Evolutionary conservation across 2,329 filamentous ascomycete species (phyloP).

Genomic region (Hansfordia pulvinata): DNA sequence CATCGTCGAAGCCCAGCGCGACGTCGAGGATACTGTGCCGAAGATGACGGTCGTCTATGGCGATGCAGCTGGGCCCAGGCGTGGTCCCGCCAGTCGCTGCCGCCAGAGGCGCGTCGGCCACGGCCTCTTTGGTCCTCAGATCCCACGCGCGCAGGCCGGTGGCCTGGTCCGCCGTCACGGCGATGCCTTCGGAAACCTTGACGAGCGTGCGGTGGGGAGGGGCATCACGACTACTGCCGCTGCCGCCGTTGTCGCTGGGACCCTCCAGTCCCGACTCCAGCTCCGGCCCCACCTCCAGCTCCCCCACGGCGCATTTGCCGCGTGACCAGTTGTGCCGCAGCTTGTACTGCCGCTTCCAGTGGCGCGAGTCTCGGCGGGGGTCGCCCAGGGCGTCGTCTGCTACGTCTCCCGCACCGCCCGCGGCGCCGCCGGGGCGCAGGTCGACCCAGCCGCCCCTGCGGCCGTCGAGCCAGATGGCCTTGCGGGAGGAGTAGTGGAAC

Average conservation of each 20-base stretch:
- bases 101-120: constrained; percentile 34
- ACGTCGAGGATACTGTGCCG: constrained; percentile 38
- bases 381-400: constrained; percentile 48
- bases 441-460: constrained; percentile 30
- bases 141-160: constrained; percentile 71
- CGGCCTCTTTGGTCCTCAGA: constrained; percentile 44
- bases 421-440: constrained; percentile 35
- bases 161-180: constrained; percentile 59
- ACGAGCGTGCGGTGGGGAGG: constrained; percentile 51
- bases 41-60: constrained; percentile 42
- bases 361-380: no score
- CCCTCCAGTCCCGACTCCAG: no score
- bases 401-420: constrained; percentile 1
- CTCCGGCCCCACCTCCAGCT: constrained; percentile 39
- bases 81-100: constrained; percentile 10
- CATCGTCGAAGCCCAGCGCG: constrained; percentile 57
- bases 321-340: constrained; percentile 83
- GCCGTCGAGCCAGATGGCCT: constrained; percentile 30
- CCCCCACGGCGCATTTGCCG: constrained; percentile 67
- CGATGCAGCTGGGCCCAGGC: constrained; percentile 56
- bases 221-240: constrained; percentile 11
- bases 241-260: no score
- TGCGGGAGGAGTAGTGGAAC: constrained; percentile 29
- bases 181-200: constrained; percentile 62
- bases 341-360: constrained; percentile 87